Percentiles rank a stretch among this genome's conserved stretches.
phyloP scores from a whole-genome alignment of 176 grass and related monocot genomes.

The Eleusine coracana region DNA sequence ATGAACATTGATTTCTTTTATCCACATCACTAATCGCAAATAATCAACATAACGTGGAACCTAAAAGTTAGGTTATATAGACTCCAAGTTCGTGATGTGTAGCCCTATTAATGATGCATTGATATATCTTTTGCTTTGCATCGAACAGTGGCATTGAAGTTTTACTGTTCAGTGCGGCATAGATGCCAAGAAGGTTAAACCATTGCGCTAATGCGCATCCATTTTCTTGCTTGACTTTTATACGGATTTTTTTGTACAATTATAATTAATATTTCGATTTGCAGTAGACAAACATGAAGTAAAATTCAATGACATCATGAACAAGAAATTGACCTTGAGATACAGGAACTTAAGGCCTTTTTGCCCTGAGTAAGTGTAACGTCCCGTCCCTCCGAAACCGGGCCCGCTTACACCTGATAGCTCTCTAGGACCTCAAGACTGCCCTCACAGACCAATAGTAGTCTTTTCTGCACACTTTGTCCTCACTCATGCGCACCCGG shows the following conservation, averaged over 20 bases:
- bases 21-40: neutral
- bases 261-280: neutral
- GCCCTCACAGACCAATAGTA: too few relatives aligned
- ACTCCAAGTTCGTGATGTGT: neutral
- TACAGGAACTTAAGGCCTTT: neutral
- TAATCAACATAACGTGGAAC: neutral
- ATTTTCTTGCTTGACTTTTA: too few relatives aligned
- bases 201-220: too few relatives aligned
- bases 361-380: neutral
- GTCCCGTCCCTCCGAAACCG: too few relatives aligned
- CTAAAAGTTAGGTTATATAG: neutral
- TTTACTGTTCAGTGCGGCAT: conserved; percentile 3
- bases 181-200: neutral
- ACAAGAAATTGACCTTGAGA: neutral
- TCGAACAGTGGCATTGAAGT: neutral
- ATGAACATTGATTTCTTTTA: neutral
- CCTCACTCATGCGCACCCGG: too few relatives aligned
- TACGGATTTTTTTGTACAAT: too few relatives aligned
- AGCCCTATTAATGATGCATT: neutral
- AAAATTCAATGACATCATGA: neutral
- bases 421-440: too few relatives aligned
- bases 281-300: neutral
- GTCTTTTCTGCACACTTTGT: too few relatives aligned
- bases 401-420: too few relatives aligned
- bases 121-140: neutral